These are phyloP conservation scores for Boletus rubroflammeus DNA, from an alignment of 768 basidiomycete species.

Conservation along the genomic window DNA sequence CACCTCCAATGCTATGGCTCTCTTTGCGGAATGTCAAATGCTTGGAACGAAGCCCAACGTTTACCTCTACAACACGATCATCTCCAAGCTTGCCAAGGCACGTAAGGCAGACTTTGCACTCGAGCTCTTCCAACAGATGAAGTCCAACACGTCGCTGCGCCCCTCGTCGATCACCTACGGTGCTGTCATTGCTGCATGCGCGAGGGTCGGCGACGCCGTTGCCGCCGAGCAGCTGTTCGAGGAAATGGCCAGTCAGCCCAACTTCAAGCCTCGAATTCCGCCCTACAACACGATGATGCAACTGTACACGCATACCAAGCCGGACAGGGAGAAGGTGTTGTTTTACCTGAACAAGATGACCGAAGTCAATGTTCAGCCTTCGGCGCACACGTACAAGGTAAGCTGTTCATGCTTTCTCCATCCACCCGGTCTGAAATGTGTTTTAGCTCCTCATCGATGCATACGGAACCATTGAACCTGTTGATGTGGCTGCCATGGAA, in stretches of 20 bases:
- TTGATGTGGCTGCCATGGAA: slow-evolving; percentile 72
- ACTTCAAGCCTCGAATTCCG: slow-evolving; percentile 86
- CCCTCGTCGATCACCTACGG: slow-evolving; percentile 93
- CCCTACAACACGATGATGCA: slow-evolving; percentile 99
- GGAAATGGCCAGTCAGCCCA: slow-evolving; percentile 72
- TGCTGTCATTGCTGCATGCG: slow-evolving; percentile 90
- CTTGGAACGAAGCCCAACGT: slow-evolving; percentile 73
- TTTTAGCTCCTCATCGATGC: slow-evolving; percentile 80
- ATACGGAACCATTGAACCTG: slow-evolving; percentile 81
- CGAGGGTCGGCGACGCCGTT: slow-evolving; percentile 81
- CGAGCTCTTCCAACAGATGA: slow-evolving; percentile 87
- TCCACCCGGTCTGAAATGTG: neutral
- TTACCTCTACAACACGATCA: slow-evolving; percentile 96
- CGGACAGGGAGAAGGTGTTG: slow-evolving; percentile 72
- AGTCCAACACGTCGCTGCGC: slow-evolving; percentile 45
- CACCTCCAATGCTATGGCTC: slow-evolving; percentile 76
- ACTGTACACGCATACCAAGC: slow-evolving; percentile 86
- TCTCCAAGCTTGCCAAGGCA: slow-evolving; percentile 92
- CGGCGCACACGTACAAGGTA: slow-evolving; percentile 94
- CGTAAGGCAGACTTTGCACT: slow-evolving; percentile 89
- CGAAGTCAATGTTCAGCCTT: slow-evolving; percentile 60
- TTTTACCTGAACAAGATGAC: slow-evolving; percentile 70
- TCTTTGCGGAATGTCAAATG: slow-evolving; percentile 75
- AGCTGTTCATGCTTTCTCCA: slow-evolving; percentile 6
- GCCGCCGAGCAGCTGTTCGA: slow-evolving; percentile 80